These are phyloP conservation scores for Starmerella scarabaei DNA, from an alignment of 805 yeast genomes.

Conservation along the genomic window DNA sequence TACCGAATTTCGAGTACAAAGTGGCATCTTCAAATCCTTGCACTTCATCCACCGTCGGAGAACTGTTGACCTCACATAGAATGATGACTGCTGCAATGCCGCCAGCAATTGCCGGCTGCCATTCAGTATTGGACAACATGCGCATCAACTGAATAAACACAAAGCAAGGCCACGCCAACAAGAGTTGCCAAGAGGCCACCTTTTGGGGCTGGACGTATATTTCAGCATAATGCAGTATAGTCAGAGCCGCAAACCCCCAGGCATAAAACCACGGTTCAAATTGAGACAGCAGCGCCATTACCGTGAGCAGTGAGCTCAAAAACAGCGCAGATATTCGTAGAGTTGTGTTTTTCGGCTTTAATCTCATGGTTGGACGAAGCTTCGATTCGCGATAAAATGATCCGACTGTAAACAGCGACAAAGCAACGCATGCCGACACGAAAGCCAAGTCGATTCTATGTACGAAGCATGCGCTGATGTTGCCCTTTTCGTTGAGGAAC, in stretches of 20 bases:
- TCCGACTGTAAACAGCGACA: background rate
- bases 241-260: background rate
- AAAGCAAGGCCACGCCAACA: slow-evolving; percentile 1
- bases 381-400: background rate
- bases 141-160: background rate
- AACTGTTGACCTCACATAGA: background rate
- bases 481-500: background rate
- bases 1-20: background rate
- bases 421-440: background rate
- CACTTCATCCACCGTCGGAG: background rate
- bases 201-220: background rate
- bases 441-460: background rate
- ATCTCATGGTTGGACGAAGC: too few relatives aligned
- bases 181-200: slow-evolving; percentile 4
- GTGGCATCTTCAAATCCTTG: background rate
- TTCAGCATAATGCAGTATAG: slow-evolving; percentile 1
- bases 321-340: background rate
- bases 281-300: background rate
- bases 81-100: background rate
- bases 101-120: background rate
- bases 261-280: background rate
- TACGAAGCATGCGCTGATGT: background rate
- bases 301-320: too few relatives aligned
- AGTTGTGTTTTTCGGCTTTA: background rate
- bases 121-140: background rate